Conservation (phyloP, 176 grass and related monocot species). For the Pharus latifolius region DNA sequence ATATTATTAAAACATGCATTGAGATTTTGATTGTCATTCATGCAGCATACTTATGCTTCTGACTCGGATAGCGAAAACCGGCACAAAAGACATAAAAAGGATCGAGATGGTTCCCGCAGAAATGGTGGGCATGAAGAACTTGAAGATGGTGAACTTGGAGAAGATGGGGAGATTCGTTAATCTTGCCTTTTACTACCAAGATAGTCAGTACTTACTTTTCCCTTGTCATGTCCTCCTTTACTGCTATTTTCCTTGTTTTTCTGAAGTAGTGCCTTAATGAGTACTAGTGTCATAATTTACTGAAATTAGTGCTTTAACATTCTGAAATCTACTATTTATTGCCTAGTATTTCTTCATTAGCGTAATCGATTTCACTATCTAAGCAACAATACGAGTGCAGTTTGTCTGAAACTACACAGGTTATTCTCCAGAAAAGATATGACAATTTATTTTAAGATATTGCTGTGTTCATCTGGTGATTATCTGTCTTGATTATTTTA, state of each 20-base stretch:
- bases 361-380: neutral
- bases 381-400: neutral
- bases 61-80: constrained; percentile 78
- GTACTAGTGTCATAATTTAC: neutral
- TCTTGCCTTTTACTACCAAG: constrained; percentile 14
- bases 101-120: constrained; percentile 65
- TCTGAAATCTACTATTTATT: constrained; percentile 1
- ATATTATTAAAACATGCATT: neutral
- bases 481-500: neutral
- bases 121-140: constrained; percentile 70
- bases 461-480: neutral
- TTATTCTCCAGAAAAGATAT: neutral
- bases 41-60: constrained; percentile 72
- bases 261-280: constrained; percentile 1
- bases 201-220: constrained; percentile 39
- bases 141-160: constrained; percentile 95
- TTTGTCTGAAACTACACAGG: neutral
- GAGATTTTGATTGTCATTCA: constrained; percentile 13
- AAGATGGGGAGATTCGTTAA: constrained; percentile 82
- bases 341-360: neutral
- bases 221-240: constrained; percentile 22
- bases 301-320: constrained; percentile 1
- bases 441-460: neutral
- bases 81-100: constrained; percentile 77
- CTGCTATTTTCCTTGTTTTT: constrained; percentile 9